Evolutionary conservation across 441 rosid genomes (phyloP).

Genomic region (Flueggea neowawraea): DNA sequence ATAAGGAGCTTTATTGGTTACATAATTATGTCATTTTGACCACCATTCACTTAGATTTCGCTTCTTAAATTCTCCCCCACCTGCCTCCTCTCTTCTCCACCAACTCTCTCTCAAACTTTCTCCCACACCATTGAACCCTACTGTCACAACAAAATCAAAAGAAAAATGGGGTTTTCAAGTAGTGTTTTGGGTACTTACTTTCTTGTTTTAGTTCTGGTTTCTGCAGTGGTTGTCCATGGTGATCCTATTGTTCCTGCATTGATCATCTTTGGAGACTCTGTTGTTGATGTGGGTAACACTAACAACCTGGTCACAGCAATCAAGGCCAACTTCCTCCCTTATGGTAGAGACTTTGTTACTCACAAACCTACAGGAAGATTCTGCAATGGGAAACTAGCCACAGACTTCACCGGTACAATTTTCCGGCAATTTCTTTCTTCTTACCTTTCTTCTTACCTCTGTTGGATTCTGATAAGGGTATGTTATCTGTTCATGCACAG

Average conservation of each 20-base stretch:
- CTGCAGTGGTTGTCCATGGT: conserved; percentile 25
- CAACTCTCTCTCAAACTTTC: conserved; percentile 11
- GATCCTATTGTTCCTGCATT: conserved; percentile 79
- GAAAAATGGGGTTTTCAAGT: conserved; percentile 28
- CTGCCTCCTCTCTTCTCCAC: conserved; percentile 20
- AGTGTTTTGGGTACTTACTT: conserved; percentile 16
- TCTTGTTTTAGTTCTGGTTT: conserved; percentile 23
- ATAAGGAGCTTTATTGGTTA: conserved; percentile 24
- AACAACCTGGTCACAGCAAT: conserved; percentile 59
- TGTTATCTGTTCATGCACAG: conserved; percentile 33
- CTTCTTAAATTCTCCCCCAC: conserved; percentile 28
- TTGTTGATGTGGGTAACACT: conserved; percentile 91
- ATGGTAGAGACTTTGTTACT: conserved; percentile 82
- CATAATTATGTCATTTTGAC: conserved; percentile 24
- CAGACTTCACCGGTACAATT: conserved; percentile 71
- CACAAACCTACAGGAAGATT: conserved; percentile 90
- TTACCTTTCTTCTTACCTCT: not conserved
- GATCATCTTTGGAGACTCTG: conserved; percentile 88
- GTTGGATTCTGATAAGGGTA: not conserved
- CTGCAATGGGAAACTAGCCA: conserved; percentile 87
- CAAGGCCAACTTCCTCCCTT: conserved; percentile 91
- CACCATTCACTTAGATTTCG: conserved; percentile 12
- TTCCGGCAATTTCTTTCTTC: not conserved
- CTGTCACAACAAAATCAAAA: not conserved
- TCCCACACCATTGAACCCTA: not conserved